Evolutionary conservation across 768 basidiomycete genomes (phyloP), one percentile per base, ranked within the genome.

Genomic region (Boletus sp.): DNA sequence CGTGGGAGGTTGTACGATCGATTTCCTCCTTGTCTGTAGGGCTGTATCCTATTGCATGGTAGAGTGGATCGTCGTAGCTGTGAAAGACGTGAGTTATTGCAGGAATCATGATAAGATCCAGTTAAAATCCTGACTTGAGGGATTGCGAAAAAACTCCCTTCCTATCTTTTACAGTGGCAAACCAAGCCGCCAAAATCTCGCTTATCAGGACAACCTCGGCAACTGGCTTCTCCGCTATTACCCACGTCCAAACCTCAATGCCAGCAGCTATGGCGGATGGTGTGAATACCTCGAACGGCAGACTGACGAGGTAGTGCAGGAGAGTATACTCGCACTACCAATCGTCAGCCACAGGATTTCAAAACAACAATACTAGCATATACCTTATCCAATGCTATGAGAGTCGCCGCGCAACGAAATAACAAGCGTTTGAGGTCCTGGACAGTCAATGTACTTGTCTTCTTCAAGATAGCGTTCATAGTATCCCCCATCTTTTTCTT

Each of bases 231-330:
- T 96, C 90, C 14, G 90, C 85, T 51, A 97, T 89, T 0, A 97
- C 81, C 95, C 95, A 98, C 4, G 90, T 93, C 97, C 97, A 98
- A 10, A 89, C 88, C 67, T 98, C 94, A 42, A 94, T 87, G 0
- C 92, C 95, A 2, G 91, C 84, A 15, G 91, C 82, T 55, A 98
- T 84, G 1, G 94, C 85, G 5, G 90, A 77, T 1, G 94, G 92
- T 1, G 90, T 94, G 59, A 92, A 92, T 3, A 91, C 87, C 54
- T 90, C 88, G 64, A 98, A 91, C 0, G 97, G 97, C 17, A 98
- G 72, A 35, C 81, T 78, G 8, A 98, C 94, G 28, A 98, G 77
- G 69, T 93, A 88, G 72, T 92, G 89, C 10, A 98, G 75, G 14
- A 98, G 77, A 24, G 90, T 89, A 66, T 89, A 82, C 56, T 98